Evolutionary conservation across 371 early-diverging fungal species (phyloP), one percentile per base, ranked within the genome.

Genomic region (Mucor sp.): DNA sequence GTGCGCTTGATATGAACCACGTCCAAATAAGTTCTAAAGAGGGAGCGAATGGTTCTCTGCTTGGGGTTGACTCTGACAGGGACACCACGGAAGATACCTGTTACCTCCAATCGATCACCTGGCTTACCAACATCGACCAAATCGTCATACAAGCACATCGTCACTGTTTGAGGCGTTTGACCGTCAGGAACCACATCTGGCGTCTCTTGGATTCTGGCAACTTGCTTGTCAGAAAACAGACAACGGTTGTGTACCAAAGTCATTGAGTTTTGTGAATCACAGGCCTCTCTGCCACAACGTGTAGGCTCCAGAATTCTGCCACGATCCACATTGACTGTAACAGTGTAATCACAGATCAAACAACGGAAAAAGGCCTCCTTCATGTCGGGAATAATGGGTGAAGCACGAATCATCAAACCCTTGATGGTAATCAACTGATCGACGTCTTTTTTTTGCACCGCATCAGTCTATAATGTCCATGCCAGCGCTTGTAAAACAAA

Each of bases 151-250:
- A 93, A 70, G 59, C 94, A 92, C 72, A 99, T 70, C 0, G 99
- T 90, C 19, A 99, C 94, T 1, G 99, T 94, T 77, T 99, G 96
- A 23, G 99, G 99, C 3, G 99, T 99, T 74, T 99, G 97, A 27
- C 99, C 99, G 77, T 99, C 99, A 25, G 99, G 99, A 23, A 99
- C 95, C 43, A 90, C 85, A 78, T 99, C 99, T 48, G 99, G 99
- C 25, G 99, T 98, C 79, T 99, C 99, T 79, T 99, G 99, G 77
- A 99, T 84, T 65, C 95, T 87, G 65, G 91, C 88, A 11, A 99
- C 89, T 85, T 99, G 99, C 80, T 98, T 99, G 79, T 99, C 97
- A 4, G 93, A 87, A 74, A 97, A 99, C 11, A 81, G 71, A 72
- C 97, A 97, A 30, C 97, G 92, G 78, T 97, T 96, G 74, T 98